A percentile compares a stretch with the other conserved stretches of the same genome.
phyloP scores from a whole-genome alignment of 345 rosid species.

The Anacardium occidentale region DNA sequence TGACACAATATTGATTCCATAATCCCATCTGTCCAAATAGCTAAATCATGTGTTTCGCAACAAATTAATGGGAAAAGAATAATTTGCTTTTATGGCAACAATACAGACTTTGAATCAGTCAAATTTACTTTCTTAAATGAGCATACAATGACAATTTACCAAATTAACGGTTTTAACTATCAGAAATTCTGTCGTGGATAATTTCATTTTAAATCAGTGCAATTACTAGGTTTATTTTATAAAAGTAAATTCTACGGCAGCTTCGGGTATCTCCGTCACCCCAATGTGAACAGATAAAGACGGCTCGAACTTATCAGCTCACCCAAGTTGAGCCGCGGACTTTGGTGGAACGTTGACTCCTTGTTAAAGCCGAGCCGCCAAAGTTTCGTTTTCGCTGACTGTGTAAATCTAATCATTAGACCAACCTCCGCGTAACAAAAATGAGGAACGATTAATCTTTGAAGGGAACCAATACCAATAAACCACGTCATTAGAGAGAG shows the following conservation, averaged over 20 bases:
- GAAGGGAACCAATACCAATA: conserved; percentile 16
- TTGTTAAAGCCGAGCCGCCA: conserved; percentile 40
- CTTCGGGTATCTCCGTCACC: too few relatives aligned
- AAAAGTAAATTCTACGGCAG: too few relatives aligned
- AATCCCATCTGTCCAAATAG: not conserved
- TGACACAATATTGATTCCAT: not conserved
- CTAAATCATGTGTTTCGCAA: conserved; percentile 4
- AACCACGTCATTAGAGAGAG: conserved; percentile 23
- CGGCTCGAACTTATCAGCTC: not conserved
- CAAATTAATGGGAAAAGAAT: not conserved
- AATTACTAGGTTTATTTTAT: too few relatives aligned
- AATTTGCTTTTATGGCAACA: not conserved
- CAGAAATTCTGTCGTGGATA: too few relatives aligned
- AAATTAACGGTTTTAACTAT: too few relatives aligned
- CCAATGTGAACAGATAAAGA: not conserved
- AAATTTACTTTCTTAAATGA: too few relatives aligned
- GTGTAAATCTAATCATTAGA: conserved; percentile 54
- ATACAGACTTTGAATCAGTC: not conserved
- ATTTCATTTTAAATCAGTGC: too few relatives aligned
- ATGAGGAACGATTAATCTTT: not conserved
- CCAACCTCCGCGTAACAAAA: conserved; percentile 42
- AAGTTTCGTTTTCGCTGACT: conserved; percentile 49
- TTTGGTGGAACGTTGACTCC: conserved; percentile 20
- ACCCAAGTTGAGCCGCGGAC: conserved; percentile 13
- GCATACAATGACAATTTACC: too few relatives aligned